Evolutionary conservation across 169 alveolate genomes (phyloP), one percentile per base, ranked within the genome.

Genomic region (Eimeria necatrix): DNA sequence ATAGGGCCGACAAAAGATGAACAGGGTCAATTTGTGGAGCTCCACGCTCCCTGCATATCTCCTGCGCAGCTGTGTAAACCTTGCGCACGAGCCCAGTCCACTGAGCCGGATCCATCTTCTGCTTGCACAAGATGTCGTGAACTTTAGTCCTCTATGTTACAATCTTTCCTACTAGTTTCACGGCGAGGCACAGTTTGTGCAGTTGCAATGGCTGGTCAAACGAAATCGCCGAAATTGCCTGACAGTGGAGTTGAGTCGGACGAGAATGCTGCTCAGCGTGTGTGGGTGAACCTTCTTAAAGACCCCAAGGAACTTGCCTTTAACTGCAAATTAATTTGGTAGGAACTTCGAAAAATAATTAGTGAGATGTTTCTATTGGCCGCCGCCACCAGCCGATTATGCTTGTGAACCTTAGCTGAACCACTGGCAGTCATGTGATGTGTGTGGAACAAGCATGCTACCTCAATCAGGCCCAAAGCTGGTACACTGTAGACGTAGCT

Each of bases 1-100:
- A 81, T 51, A 90, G 71, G 14, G 94, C 94, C 3, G 74, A 80
- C 41, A 90, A 46, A 24, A 90, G 64, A 56, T 90, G 94, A 56
- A 56, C 78, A 3, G 94, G 94, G 41, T 76, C 90, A 8, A 90
- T 56, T 80, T 90, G 94, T 10, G 90, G 94, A 41, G 85, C 59
- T 48, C 81, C 73, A 9, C 90, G 89, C 48, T 90, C 83, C 26
- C 83, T 18, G 46, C 90, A 73, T 10, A 74, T 32, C 32, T 90
- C 94, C 59, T 90, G 94, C 14, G 89, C 94, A 10, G 90, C 70
- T 41, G 86, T 32, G 53, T 53, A 90, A 52, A 22, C 89, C 83
- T 90, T 90, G 32, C 86, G 20, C 76, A 90, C 94, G 68, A 90
- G 76, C 51, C 60, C 87, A 32, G 94, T 90, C 94, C 94, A 90